phyloP scores from a whole-genome alignment of 768 basidiomycete species.

The Krasilnikovozyma curviuscula region DNA sequence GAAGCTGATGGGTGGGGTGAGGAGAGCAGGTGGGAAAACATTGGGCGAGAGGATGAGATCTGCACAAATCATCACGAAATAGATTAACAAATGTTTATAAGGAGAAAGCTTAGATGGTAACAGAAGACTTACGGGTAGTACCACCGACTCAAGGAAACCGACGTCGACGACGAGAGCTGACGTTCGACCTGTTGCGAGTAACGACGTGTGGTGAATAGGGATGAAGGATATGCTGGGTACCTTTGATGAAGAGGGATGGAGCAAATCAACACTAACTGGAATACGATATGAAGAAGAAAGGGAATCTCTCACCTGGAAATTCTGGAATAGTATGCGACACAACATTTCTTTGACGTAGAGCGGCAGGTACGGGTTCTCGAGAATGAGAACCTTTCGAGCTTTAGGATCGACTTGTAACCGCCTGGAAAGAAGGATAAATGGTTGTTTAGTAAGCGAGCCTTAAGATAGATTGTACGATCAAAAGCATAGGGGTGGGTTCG shows the following conservation, averaged over 20 bases:
- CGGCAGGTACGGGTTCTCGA: conserved; percentile 77
- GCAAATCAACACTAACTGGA: background rate
- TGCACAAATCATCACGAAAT: conserved; percentile 24
- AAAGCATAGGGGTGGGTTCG: too few species aligned
- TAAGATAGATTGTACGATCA: too few species aligned
- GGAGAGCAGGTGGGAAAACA: conserved; percentile 61
- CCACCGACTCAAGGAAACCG: conserved; percentile 75
- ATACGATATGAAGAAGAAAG: background rate
- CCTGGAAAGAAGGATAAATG: too few species aligned
- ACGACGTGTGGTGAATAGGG: conserved; percentile 62
- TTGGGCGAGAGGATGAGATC: conserved; percentile 76
- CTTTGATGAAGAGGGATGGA: conserved; percentile 28
- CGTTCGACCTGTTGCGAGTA: conserved; percentile 69
- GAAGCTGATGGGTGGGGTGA: conserved; percentile 63
- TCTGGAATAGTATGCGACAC: conserved; percentile 70
- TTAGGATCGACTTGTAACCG: conserved; percentile 90
- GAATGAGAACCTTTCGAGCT: conserved; percentile 76
- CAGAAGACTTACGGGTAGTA: conserved; percentile 48
- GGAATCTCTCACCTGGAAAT: conserved; percentile 44
- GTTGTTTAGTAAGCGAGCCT: too few species aligned
- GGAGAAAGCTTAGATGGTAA: background rate
- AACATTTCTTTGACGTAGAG: conserved; percentile 72
- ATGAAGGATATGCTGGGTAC: conserved; percentile 89
- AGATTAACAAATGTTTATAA: background rate
- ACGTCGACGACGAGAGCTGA: conserved; percentile 87